Evolutionary conservation across 2,329 filamentous ascomycete species (phyloP).

Genomic region (Alternaria sp.): DNA sequence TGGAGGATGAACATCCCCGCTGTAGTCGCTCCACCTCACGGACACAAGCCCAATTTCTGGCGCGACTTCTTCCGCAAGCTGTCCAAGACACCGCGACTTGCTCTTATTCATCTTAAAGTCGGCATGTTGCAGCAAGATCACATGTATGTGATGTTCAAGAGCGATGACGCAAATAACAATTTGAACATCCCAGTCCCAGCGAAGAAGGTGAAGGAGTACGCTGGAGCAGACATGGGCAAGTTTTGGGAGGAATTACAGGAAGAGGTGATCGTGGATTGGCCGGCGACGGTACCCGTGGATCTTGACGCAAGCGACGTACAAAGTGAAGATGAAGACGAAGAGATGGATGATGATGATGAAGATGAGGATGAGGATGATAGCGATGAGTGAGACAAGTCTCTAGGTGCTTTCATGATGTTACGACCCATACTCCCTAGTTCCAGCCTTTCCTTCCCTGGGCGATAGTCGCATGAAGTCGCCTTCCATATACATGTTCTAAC

Average conservation of each 20-base stretch:
- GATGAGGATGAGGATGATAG: conserved; percentile 11
- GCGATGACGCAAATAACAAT: not conserved
- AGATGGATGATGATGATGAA: conserved; percentile 16
- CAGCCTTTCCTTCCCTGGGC: not conserved
- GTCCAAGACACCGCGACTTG: conserved; percentile 9
- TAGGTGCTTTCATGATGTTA: not conserved
- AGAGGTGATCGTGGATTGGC: conserved; percentile 25
- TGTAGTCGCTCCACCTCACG: not conserved
- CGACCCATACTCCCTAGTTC: not conserved
- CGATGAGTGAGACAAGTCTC: not conserved
- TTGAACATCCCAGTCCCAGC: not conserved
- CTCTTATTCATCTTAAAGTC: conserved; percentile 21
- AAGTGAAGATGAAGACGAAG: conserved; percentile 19
- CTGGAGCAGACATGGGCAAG: conserved; percentile 18
- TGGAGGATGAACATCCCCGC: conserved; percentile 51
- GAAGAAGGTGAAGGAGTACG: conserved; percentile 13
- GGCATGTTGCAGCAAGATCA: conserved; percentile 24
- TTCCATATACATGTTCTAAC: not conserved
- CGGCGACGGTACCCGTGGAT: not conserved
- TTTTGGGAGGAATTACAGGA: conserved; percentile 17
- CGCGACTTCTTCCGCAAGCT: conserved; percentile 22
- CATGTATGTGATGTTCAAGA: conserved; percentile 18
- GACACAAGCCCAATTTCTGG: conserved; percentile 27
- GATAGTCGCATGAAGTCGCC: not conserved
- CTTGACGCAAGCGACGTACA: not conserved